These are phyloP conservation scores for Pinus albicaulis DNA, from an alignment of 75 land plant species.

Conservation along the genomic window DNA sequence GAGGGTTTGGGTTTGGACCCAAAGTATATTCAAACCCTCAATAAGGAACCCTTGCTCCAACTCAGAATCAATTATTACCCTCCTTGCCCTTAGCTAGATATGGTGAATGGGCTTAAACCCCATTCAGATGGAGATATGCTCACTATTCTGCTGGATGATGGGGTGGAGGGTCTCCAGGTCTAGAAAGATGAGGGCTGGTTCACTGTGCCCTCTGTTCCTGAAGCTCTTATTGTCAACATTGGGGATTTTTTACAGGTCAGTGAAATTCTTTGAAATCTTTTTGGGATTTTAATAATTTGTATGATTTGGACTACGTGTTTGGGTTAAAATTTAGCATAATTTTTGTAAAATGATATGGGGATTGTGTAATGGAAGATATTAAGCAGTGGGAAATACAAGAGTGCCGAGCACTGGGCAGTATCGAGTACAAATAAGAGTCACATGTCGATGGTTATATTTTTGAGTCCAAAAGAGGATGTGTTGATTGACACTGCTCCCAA, in stretches of 20 bases:
- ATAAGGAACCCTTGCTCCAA: neutral
- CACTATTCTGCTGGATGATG: conserved; percentile 49
- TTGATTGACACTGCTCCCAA: conserved; percentile 28
- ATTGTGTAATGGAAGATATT: conserved; percentile 16
- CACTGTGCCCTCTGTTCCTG: conserved; percentile 10
- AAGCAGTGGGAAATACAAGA: conserved; percentile 42
- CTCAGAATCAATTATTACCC: conserved; percentile 27
- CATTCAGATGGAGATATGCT: conserved; percentile 46
- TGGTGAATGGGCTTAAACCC: conserved; percentile 32
- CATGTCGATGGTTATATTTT: conserved; percentile 29
- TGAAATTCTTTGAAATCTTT: neutral
- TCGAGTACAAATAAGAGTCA: conserved; percentile 26
- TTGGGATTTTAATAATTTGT: neutral
- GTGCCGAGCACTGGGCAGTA: conserved; percentile 38
- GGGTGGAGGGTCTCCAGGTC: conserved; percentile 54
- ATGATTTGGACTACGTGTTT: no score
- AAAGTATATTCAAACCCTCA: neutral
- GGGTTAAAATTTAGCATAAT: no score
- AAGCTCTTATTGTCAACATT: conserved; percentile 24
- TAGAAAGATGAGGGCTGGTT: conserved; percentile 34
- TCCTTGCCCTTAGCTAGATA: conserved; percentile 50
- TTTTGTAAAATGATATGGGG: no score
- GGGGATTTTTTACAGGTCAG: conserved; percentile 28
- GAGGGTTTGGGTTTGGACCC: neutral
- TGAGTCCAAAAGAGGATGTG: conserved; percentile 19